Evolutionary conservation across 164 flowering plant genomes (phyloP), one percentile per base, ranked within the genome.

Genomic region (Aristolochia californica): DNA sequence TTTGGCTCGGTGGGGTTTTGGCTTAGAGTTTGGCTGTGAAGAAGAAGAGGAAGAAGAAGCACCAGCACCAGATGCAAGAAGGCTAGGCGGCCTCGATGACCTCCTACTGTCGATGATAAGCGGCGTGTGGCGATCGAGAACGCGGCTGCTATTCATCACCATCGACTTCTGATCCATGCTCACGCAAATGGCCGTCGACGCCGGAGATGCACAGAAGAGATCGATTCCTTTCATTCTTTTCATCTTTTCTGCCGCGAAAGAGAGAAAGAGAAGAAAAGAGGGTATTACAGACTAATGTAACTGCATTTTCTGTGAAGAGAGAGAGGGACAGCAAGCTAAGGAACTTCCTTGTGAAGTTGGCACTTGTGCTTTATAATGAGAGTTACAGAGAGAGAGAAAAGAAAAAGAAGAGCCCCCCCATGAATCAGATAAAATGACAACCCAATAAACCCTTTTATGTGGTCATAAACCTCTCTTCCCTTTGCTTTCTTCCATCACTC

Each of bases 141-240:
- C 69, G 59, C 58, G 48, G 16, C 67, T 57, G 63, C 75, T 58
- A 2, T 59, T 72, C 28, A 76, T 77, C 67, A 77, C 74, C 71
- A 77, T 73, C 59, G 83, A 64, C 22, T 75, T 74, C 5, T 69
- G 77, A 51, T 80, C 87, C 62, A 68, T 57, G 75, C 83, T 78
- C 5, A 82, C 68, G 59, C 84, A 83, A 61, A 88, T 78, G 13
- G 97, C 94, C 21, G 91, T 86, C 40, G 97, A 86, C 24, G 94
- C 83, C 22, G 80, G 89, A 40, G 97, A 80, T 18, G 88, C 74
- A 58, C 97, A 89, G 47, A 81, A 84, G 45, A 86, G 53, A 53
- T 88, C 83, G 47, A 84, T 72, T 70, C 82, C 61, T 71, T 81
- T 86, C 94, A 88, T 86, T 12, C 40, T 9, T 23, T 20, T 24